Evolutionary conservation across 108 stramenopile species (phyloP), one percentile per base, ranked within the genome.

Genomic region (Cyclotella atomus): DNA sequence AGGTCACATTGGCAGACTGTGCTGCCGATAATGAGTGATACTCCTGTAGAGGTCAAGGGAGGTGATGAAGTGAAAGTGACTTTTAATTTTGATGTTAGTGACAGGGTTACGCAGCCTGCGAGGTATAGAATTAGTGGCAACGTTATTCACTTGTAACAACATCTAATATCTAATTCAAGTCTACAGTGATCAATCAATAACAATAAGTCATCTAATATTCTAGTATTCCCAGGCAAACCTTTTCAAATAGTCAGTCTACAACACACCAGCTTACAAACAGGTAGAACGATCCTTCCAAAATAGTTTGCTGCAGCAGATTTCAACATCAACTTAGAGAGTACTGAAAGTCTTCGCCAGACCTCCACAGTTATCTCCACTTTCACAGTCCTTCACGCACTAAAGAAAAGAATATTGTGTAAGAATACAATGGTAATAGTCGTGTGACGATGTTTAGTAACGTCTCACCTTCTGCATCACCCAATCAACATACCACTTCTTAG

Each of bases 1-100:
- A 72, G 62, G 29, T 81, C 78, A 17, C 89, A 90, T 77, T 90
- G 89, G 89, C 89, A 90, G 67, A 90, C 87, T 7, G 89, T 90
- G 10, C 63, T 90, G 56, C 85, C 87, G 9, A 85, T 90, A 14
- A 83, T 82, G 82, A 25, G 52, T 3, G 82, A 59, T 28, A 44
- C 32, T 45, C 89, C 89, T 10, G 76, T 86, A 15, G 38, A 49
- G 1, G 50, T 79, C 10, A 59, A 59, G 27, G 83, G 78, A 0
- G 85, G 84, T 25, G 83, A 83, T 59, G 67, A 65, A 30, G 53
- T 84, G 15, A 35, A 23, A 9, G 81, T 79, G 27, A 49, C 30
- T 0, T 76, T 75, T 57, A 68, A 79, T 17, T 85, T 85, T 65
- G 77, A 82, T 41, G 68, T 77, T 34, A 60, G 81, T 21, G 38